A percentile compares a stretch with the other conserved stretches of the same genome.
phyloP scores from a whole-genome alignment of 306 rosid genomes.

The Acacia confusa region DNA sequence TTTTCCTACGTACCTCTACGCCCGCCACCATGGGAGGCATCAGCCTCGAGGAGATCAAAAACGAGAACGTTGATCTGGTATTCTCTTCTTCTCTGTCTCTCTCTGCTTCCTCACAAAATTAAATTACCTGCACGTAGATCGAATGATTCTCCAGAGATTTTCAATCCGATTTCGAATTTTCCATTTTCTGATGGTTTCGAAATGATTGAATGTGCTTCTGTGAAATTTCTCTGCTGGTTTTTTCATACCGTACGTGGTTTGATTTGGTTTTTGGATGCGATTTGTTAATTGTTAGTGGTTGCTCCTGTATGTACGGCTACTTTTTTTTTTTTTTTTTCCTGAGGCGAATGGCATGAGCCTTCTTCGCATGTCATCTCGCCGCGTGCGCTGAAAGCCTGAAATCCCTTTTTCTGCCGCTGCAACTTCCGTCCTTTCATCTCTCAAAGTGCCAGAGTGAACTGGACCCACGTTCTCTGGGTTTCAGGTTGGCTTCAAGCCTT shows the following conservation, averaged over 20 bases:
- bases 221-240: constrained; percentile 4
- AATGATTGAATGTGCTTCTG: background rate
- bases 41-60: constrained; percentile 88
- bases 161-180: background rate
- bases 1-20: background rate
- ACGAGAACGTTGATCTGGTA: constrained; percentile 92
- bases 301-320: background rate
- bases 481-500: background rate
- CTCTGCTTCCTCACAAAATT: background rate
- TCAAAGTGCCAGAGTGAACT: background rate
- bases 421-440: constrained; percentile 6
- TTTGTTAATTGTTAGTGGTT: background rate
- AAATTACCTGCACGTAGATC: background rate
- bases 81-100: background rate
- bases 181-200: background rate
- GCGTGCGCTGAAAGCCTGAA: constrained; percentile 9
- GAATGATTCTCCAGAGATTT: background rate
- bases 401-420: background rate
- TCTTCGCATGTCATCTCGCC: constrained; percentile 18
- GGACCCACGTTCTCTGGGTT: background rate
- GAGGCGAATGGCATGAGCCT: background rate
- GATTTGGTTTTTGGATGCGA: background rate
- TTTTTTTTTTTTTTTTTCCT: background rate
- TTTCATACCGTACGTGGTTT: background rate
- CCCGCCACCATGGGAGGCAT: constrained; percentile 57